Base-by-base conservation (phyloP, 169 alveolate species). In the Theileria sp. region DNA sequence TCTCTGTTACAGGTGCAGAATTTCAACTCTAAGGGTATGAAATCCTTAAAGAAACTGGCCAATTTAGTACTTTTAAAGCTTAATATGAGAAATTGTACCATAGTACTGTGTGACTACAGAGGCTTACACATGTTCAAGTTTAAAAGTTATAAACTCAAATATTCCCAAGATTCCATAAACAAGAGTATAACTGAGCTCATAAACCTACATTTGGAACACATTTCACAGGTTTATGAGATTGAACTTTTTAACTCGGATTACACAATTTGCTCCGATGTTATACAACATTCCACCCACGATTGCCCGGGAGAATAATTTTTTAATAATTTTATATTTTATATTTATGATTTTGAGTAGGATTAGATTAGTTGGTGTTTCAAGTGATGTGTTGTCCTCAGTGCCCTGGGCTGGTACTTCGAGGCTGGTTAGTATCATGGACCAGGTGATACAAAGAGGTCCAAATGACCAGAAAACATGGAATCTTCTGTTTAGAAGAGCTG, bases 381-480 rank as follows among this genome's bases (percentile, higher is more conserved):
- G 75, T 19, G 90, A 84, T 28, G 77, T 56, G 32, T 64, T 84
- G 19, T 69, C 90, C 9, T 75, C 79, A 10, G 79, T 84, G 60
- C 86, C 86, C 1, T 84, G 90, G 90, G 86, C 50, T 12, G 87
- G 90, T 0, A 80, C 71, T 23, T 77, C 90, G 61, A 49, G 87
- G 54, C 51, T 84, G 50, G 78, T 77, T 13, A 38, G 68, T 21
- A 58, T 84, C 49, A 77, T 79, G 79, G 84, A 84, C 58, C 68
- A 84, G 72, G 83, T 77, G 51, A 54, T 12, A 26, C 51, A 64
- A 19, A 36, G 90, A 15, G 90, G 90, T 0, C 90, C 90, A 21
- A 25, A 74, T 32, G 83, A 70, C 67, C 51, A 51, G 23, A 49
- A 58, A 23, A 84, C 87, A 25, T 84, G 90, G 90, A 25, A 62